Evolutionary conservation across 177 flowering plant species (phyloP), one percentile per base, ranked within the genome.

Genomic region (Vitis hybrid): DNA sequence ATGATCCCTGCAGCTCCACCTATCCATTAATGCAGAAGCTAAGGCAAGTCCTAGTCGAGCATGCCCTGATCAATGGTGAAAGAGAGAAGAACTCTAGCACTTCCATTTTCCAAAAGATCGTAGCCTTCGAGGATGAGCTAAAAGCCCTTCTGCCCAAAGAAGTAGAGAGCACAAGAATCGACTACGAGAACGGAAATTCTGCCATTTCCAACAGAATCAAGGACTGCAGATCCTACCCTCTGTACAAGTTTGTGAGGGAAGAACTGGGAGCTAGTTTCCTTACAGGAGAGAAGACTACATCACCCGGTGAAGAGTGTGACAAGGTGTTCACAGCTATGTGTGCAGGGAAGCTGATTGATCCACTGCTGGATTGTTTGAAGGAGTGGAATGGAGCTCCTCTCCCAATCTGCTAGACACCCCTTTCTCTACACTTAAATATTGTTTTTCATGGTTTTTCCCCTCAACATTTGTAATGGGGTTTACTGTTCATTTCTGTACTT

Each of bases 21-120:
- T 81, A 85, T 64, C 86, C 88, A 6, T 48, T 85, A n/a, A 81
- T 85, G 85, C 88, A 83, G 66, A 81, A 81, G 53, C 85, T 85
- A 1, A 73, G 88, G 63, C 85, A 83, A 59, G 85, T 83, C 4
- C 71, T 85, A 0, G 85, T 85, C 17, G 88, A 83, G 15, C 77
- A 78, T 15, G 85, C 86, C 0, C 21, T 85, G 68, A 14, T 18
- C 9, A 76, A 80, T 15, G 78, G 66, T 2, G 81, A 82, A 9
- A 64, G 24, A 2, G 81, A 75, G 64, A 63, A 67, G 54, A 74
- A 73, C 21, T 1, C 70, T 14, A 67, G 17, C 71, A 68, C 76
- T 27, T 84, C 84, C 0, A 76, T 83, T 9, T 82, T 83, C 80
- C 77, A 65, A 11, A 85, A 82, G 77, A 81, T 85, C 14, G 70